A percentile compares a stretch with the other conserved stretches of the same genome.
Evolutionary conservation across 345 rosid species (phyloP).

Genomic region (Clausena lansium): DNA sequence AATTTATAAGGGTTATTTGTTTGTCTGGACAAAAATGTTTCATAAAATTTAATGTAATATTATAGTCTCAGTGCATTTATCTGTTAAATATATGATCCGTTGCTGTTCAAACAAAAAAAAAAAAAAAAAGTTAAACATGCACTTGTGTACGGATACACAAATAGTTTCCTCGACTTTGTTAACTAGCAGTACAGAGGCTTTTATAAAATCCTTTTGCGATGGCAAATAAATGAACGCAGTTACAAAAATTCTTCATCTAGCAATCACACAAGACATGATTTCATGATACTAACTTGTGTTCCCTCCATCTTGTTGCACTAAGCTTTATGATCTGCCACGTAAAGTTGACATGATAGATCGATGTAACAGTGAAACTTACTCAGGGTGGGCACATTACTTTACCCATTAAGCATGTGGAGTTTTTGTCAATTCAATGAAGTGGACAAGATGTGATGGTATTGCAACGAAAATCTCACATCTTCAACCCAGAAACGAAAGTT

Average conservation of each 20-base stretch:
- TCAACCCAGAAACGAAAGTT: neutral
- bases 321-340: neutral
- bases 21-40: too few relatives aligned
- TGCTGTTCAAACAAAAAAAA: too few relatives aligned
- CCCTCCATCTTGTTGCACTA: neutral
- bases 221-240: neutral
- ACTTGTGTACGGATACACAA: too few relatives aligned
- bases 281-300: neutral
- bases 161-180: neutral
- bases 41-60: too few relatives aligned
- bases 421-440: neutral
- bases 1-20: too few relatives aligned
- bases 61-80: too few relatives aligned
- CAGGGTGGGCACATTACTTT: neutral
- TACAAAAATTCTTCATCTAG: neutral
- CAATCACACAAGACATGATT: neutral
- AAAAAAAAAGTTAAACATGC: too few relatives aligned
- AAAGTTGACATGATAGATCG: too few relatives aligned
- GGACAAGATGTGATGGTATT: neutral
- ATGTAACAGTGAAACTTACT: neutral
- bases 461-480: neutral
- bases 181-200: too few relatives aligned
- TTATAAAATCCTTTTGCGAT: neutral
- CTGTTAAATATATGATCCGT: too few relatives aligned
- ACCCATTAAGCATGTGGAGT: neutral